A percentile compares a stretch with the other conserved stretches of the same genome.
These are phyloP conservation scores for Saturnispora mendoncae DNA, from an alignment of 805 yeast species.

Conservation along the genomic window DNA sequence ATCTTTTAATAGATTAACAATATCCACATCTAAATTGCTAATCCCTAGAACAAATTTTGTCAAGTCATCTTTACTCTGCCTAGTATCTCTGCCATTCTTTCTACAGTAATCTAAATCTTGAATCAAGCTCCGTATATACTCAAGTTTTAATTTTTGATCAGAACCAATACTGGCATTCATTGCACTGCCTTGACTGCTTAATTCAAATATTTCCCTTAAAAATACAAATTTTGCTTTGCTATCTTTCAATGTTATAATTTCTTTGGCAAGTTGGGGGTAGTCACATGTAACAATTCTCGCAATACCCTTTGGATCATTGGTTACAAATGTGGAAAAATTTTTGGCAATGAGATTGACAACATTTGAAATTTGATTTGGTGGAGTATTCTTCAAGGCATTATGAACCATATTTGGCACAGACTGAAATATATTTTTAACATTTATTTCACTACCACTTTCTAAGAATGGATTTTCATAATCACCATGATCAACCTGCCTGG, in stretches of 20 bases:
- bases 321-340: constrained; percentile 25
- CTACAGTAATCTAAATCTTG: background rate
- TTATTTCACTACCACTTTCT: background rate
- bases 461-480: constrained; percentile 3
- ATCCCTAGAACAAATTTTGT: constrained; percentile 17
- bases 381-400: constrained; percentile 18
- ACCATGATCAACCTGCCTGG: no score
- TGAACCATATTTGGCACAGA: constrained; percentile 23
- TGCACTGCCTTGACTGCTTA: constrained; percentile 12
- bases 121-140: constrained; percentile 10
- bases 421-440: constrained; percentile 24
- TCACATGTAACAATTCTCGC: constrained; percentile 30
- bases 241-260: constrained; percentile 28
- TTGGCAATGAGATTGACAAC: constrained; percentile 22
- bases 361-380: constrained; percentile 15
- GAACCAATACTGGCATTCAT: constrained; percentile 25
- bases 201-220: constrained; percentile 26
- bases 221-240: constrained; percentile 27
- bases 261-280: constrained; percentile 33
- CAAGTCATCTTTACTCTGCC: constrained; percentile 1
- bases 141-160: constrained; percentile 15
- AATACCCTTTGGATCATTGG: constrained; percentile 29
- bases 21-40: constrained; percentile 11
- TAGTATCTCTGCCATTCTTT: background rate
- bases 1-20: constrained; percentile 20